Conservation (phyloP, 352 stramenopile species). For the Lagenidium sp. region DNA sequence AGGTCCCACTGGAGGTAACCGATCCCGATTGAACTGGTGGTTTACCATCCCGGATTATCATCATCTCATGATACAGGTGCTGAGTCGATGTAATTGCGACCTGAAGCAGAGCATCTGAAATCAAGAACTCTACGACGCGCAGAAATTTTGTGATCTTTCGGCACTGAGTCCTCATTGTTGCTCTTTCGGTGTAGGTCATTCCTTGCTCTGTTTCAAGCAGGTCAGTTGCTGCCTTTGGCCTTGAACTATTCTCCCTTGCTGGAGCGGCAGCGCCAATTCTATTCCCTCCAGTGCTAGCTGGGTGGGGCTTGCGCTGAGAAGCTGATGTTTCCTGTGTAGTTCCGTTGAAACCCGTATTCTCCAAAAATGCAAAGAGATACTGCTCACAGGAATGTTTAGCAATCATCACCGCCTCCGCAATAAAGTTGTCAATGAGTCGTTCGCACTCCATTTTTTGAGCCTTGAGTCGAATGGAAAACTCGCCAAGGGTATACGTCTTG, state of each 20-base stretch:
- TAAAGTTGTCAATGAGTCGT: slow-evolving; percentile 45
- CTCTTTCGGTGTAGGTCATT: slow-evolving; percentile 95
- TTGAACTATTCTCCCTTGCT: neutral
- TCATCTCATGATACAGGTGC: slow-evolving; percentile 29
- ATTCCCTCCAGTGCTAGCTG: no score
- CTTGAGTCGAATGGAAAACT: slow-evolving; percentile 73
- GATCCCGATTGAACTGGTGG: neutral
- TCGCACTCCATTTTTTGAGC: slow-evolving; percentile 60
- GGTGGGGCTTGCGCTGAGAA: no score
- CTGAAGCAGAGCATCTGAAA: slow-evolving; percentile 67
- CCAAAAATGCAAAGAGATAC: slow-evolving; percentile 46
- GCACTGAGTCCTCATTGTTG: slow-evolving; percentile 87
- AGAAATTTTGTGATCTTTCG: slow-evolving; percentile 89
- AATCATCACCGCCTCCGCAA: slow-evolving; percentile 40
- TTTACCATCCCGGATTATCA: slow-evolving; percentile 21
- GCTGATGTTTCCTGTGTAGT: neutral
- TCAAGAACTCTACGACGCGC: slow-evolving; percentile 87
- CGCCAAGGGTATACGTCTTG: slow-evolving; percentile 67
- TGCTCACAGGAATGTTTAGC: slow-evolving; percentile 55
- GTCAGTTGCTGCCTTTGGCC: slow-evolving; percentile 2
- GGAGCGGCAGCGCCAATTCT: neutral
- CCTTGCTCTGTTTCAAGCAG: slow-evolving; percentile 20
- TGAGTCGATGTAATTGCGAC: slow-evolving; percentile 59
- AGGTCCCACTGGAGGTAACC: neutral
- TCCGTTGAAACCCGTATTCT: slow-evolving; percentile 50